Evolutionary conservation across 176 grass and related monocot species (phyloP).

Genomic region (Hyparrhenia diplandra): DNA sequence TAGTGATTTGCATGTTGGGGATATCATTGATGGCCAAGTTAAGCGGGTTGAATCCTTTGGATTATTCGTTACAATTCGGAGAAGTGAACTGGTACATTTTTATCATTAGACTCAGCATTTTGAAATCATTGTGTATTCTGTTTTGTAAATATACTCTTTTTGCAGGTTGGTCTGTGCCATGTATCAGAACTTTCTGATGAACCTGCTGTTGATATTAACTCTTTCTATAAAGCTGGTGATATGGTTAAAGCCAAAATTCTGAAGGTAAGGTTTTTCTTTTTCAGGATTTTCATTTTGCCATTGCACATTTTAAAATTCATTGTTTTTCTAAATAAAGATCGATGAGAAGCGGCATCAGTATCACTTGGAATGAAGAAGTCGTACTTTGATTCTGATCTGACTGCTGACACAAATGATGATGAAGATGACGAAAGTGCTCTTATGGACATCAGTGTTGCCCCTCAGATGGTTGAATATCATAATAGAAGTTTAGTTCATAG

Average conservation of each 20-base stretch:
- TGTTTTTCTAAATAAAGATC: slow-evolving; percentile 41
- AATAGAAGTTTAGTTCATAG: slow-evolving; percentile 35
- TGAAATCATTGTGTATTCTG: not conserved
- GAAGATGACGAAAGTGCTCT: slow-evolving; percentile 22
- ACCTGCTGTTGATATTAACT: slow-evolving; percentile 63
- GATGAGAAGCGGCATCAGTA: slow-evolving; percentile 62
- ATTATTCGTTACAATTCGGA: slow-evolving; percentile 70
- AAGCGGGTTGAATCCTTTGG: slow-evolving; percentile 78
- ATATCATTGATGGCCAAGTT: slow-evolving; percentile 71
- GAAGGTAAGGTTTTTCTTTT: slow-evolving; percentile 45
- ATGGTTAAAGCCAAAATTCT: slow-evolving; percentile 78
- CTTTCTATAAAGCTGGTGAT: slow-evolving; percentile 69
- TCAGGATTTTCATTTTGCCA: not conserved
- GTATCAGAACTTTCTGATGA: slow-evolving; percentile 90
- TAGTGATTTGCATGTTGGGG: slow-evolving; percentile 63
- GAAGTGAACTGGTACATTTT: slow-evolving; percentile 60
- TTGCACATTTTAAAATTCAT: not conserved
- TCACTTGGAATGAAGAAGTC: slow-evolving; percentile 90
- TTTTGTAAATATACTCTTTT: slow-evolving; percentile 24
- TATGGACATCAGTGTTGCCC: slow-evolving; percentile 20
- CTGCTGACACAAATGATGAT: slow-evolving; percentile 25
- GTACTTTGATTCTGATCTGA: slow-evolving; percentile 48
- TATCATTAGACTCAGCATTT: not conserved
- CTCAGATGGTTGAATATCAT: slow-evolving; percentile 20
- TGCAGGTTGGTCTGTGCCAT: slow-evolving; percentile 94